Evolutionary conservation across 2,329 filamentous ascomycete genomes (phyloP).

Genomic region (Hypocrella siamensis): DNA sequence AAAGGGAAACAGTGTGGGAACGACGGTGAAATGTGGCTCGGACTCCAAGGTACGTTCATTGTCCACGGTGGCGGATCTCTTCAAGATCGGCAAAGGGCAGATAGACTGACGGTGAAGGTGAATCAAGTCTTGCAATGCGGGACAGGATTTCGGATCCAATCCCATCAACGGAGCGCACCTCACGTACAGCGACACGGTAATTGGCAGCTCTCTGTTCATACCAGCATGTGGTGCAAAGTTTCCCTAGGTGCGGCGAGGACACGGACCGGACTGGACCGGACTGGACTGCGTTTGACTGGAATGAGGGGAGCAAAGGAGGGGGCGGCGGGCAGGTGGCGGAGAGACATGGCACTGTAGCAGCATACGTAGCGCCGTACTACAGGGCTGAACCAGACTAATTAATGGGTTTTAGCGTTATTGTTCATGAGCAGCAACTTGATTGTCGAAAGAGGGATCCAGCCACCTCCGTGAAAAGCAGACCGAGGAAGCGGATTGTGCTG

Average conservation of each 20-base stretch:
- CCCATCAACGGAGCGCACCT: constrained; percentile 2
- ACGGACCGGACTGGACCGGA: too few relatives aligned
- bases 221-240: constrained; percentile 1
- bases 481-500: too few relatives aligned
- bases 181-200: constrained; percentile 1
- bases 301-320: not conserved
- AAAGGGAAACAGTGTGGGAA: not conserved
- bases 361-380: too few relatives aligned
- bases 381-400: too few relatives aligned
- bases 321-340: not conserved
- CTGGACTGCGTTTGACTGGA: too few relatives aligned
- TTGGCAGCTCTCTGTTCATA: constrained; percentile 2
- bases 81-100: not conserved
- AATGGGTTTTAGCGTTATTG: too few relatives aligned
- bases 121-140: constrained; percentile 1
- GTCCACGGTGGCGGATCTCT: not conserved
- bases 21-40: not conserved
- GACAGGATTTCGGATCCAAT: constrained; percentile 2
- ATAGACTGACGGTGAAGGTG: not conserved
- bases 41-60: constrained; percentile 1
- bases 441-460: too few relatives aligned
- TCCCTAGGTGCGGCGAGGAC: too few relatives aligned
- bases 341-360: too few relatives aligned
- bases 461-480: too few relatives aligned
- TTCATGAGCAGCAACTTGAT: too few relatives aligned